phyloP scores from a whole-genome alignment of 305 asterid genomes.

The Caryopteris hybrid region DNA sequence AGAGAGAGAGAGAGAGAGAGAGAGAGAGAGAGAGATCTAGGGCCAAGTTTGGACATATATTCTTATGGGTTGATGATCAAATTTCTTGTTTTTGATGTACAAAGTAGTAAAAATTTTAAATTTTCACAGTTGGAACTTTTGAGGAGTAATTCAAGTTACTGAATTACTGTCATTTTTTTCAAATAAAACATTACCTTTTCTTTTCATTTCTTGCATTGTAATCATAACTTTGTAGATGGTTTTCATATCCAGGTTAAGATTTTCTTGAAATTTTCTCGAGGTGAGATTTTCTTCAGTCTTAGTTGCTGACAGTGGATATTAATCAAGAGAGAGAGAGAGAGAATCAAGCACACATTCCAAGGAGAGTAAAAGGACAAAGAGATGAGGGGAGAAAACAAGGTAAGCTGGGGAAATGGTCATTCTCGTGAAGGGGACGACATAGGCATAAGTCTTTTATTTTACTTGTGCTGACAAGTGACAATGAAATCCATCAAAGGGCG shows the following conservation, averaged over 20 bases:
- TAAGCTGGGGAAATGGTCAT: constrained; percentile 36
- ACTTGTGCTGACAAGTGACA: constrained; percentile 29
- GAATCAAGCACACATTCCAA: constrained; percentile 37
- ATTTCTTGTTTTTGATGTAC: constrained; percentile 1
- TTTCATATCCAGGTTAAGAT: neutral
- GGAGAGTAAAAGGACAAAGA: constrained; percentile 41
- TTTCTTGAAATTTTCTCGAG: neutral
- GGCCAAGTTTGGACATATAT: too few species aligned
- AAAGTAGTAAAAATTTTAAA: neutral
- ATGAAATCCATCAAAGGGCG: neutral
- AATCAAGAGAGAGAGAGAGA: neutral
- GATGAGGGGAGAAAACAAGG: constrained; percentile 35
- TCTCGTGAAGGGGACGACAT: constrained; percentile 51
- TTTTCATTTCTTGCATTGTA: too few species aligned
- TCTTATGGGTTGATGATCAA: neutral
- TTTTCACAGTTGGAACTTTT: constrained; percentile 14
- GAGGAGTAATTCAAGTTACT: too few species aligned
- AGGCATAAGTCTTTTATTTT: constrained; percentile 18
- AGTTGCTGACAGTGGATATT: constrained; percentile 5
- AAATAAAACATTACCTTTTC: too few species aligned
- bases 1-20: too few species aligned
- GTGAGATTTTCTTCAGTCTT: neutral
- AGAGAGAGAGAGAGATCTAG: too few species aligned
- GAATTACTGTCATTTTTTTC: too few species aligned
- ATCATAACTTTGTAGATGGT: neutral